These are phyloP conservation scores for Hamiltosporidium tvaerminnensis DNA, from an alignment of 371 early-diverging fungal species.

Conservation along the genomic window DNA sequence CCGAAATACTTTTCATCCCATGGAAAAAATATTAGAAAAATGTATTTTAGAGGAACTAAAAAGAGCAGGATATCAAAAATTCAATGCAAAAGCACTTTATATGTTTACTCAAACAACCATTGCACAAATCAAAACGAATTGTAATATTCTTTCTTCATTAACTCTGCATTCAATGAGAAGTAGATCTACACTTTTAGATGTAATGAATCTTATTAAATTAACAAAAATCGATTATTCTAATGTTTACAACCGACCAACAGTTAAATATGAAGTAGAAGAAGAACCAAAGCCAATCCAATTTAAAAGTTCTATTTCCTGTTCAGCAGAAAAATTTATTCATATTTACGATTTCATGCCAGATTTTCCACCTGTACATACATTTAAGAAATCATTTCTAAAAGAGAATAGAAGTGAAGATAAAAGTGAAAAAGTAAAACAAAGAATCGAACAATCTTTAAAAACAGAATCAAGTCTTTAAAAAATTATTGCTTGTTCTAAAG, in stretches of 20 bases:
- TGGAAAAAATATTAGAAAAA: not conserved
- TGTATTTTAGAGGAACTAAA: conserved; percentile 9
- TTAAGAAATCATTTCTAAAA: conserved; percentile 39
- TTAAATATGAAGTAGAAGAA: not conserved
- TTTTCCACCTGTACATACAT: conserved; percentile 52
- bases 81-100: conserved; percentile 10
- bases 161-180: conserved; percentile 4
- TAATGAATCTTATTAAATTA: not conserved
- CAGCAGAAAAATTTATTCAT: conserved; percentile 43
- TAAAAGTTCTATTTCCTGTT: conserved; percentile 28
- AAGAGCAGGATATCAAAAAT: conserved; percentile 8
- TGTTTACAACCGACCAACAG: not conserved
- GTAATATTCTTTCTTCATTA: conserved; percentile 3
- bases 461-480: not conserved
- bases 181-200: not conserved
- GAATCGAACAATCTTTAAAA: conserved; percentile 36
- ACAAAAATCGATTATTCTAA: not conserved
- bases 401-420: conserved; percentile 20
- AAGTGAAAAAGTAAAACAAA: conserved; percentile 36
- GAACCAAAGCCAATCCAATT: conserved; percentile 3
- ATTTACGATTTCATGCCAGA: conserved; percentile 52
- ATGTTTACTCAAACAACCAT: conserved; percentile 9
- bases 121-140: conserved; percentile 7
- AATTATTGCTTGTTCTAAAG: not conserved
- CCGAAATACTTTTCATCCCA: too few relatives aligned